Evolutionary conservation across 1,139 yeast species (phyloP).

Genomic region (Zygosaccharomyces sapae): DNA sequence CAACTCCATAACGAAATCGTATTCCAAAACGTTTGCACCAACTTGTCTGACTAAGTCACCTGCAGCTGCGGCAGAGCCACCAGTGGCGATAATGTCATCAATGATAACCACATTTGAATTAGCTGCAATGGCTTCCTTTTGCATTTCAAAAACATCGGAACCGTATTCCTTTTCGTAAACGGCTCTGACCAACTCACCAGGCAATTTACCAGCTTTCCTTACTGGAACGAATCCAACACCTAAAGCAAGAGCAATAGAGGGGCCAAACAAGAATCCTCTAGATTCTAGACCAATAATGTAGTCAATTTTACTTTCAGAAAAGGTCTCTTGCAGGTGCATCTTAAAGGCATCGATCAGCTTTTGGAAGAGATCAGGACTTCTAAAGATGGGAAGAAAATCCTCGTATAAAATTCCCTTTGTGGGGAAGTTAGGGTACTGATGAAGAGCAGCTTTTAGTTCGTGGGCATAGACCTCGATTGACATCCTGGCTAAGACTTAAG

Average conservation of each 20-base stretch:
- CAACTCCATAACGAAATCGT: slow-evolving; percentile 85
- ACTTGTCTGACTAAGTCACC: slow-evolving; percentile 70
- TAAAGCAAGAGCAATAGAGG: slow-evolving; percentile 83
- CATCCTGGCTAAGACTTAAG: slow-evolving; percentile 16
- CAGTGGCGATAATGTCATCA: slow-evolving; percentile 96
- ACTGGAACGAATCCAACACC: slow-evolving; percentile 92
- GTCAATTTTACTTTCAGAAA: slow-evolving; percentile 60
- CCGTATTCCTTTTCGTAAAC: slow-evolving; percentile 91
- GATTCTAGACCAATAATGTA: slow-evolving; percentile 93
- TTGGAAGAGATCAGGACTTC: slow-evolving; percentile 73
- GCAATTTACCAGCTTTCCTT: slow-evolving; percentile 91
- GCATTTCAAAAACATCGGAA: slow-evolving; percentile 82
- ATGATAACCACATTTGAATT: slow-evolving; percentile 82
- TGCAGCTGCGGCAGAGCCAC: slow-evolving; percentile 94
- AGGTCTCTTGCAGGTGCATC: slow-evolving; percentile 58
- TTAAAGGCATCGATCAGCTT: slow-evolving; percentile 77
- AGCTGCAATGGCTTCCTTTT: slow-evolving; percentile 70
- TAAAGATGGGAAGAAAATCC: slow-evolving; percentile 91
- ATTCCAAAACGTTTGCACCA: slow-evolving; percentile 72
- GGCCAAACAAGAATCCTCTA: slow-evolving; percentile 95
- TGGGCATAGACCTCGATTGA: slow-evolving; percentile 44
- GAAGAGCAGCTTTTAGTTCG: slow-evolving; percentile 61
- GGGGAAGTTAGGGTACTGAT: slow-evolving; percentile 92
- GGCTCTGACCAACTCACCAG: slow-evolving; percentile 74
- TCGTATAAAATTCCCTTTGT: slow-evolving; percentile 88